Percentiles rank a stretch among this genome's conserved stretches.
Evolutionary conservation across 23 red algal genomes (phyloP).

Genomic region (Gracilaria caudata): DNA sequence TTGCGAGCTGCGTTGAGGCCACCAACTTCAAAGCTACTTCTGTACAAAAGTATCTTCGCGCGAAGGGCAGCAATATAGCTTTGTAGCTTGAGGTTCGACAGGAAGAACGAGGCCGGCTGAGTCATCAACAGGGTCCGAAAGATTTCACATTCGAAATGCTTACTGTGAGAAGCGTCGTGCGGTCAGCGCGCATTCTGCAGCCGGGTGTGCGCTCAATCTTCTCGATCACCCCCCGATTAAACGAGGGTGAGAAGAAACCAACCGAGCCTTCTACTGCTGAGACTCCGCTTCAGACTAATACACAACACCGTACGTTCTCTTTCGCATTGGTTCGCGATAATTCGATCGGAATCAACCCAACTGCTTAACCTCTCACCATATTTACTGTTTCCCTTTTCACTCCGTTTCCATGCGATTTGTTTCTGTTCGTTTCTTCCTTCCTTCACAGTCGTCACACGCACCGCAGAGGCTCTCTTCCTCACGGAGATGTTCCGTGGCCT

Average conservation of each 20-base stretch:
- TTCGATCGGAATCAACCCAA: neutral
- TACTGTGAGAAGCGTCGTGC: neutral
- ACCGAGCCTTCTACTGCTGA: conserved; percentile 20
- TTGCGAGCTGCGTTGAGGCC: too few relatives aligned
- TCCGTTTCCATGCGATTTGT: neutral
- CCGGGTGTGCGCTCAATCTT: conserved; percentile 32
- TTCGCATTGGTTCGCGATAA: neutral
- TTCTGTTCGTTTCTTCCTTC: neutral
- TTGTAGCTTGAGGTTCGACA: too few relatives aligned
- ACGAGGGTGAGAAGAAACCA: conserved; percentile 43
- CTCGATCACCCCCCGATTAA: conserved; percentile 33
- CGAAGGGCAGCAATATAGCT: too few relatives aligned
- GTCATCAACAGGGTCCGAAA: neutral
- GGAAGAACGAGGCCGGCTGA: too few relatives aligned
- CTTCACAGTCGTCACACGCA: conserved; percentile 59
- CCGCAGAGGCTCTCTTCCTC: conserved; percentile 85
- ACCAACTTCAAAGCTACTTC: too few relatives aligned
- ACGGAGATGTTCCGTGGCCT: conserved; percentile 95
- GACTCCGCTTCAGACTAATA: conserved; percentile 20
- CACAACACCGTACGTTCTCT: conserved; percentile 35
- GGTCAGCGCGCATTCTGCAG: conserved; percentile 10
- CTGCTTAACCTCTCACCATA: neutral
- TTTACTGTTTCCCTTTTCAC: neutral
- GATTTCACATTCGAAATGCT: neutral
- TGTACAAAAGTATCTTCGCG: too few relatives aligned